Base-by-base conservation (phyloP, 2,329 filamentous ascomycete genomes). In the Penicillium olsonii region DNA sequence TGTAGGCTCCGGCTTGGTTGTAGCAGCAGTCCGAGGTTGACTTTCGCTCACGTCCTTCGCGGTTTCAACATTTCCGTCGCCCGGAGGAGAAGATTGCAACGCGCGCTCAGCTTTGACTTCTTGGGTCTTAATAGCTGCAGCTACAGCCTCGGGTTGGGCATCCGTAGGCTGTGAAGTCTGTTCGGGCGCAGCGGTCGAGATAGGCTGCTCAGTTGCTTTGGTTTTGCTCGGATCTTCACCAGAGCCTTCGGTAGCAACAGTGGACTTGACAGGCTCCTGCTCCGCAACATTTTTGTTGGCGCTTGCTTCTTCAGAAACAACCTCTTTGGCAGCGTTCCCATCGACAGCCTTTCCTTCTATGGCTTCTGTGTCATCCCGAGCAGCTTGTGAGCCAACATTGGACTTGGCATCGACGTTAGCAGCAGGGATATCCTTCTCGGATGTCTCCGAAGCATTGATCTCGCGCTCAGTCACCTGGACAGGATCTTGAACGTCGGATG, bases 401-500 rank as follows among this genome's bases (percentile, higher is more conserved):
- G 35, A 20, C 27, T 35, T 40, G 11, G 18, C 27, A 5, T 31
- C 42, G 15, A 19, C 7, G 11, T 40, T 17, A 17, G n/a, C 5
- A 6, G 35, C n/a, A 2, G 8, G 5, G 6, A 15, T 34, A 9
- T 45, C 27, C n/a, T 40, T 37, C 26, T 34, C 15, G 4, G 17
- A 17, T 22, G 20, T 6, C 47, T 45, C 41, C 3, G 42, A 17
- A 5, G 29, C 7, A 4, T 12, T 38, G 2, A 20, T 26, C 20
- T 45, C 47, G 17, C 24, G 20, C n/a, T 22, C 20, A 5, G 37
- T 20, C 8, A 29, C 10, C 22, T 48, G 19, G 11, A 20, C 24
- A 10, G 27, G 42, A 11, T 26, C 37, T 4, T 42, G 38, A 26
- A 34, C 26, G 7, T 51, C 47, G 2, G 50, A 49, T 18, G 43